A percentile compares a stretch with the other conserved stretches of the same genome.
Evolutionary conservation across 2,329 filamentous ascomycete species (phyloP).

Genomic region (Aspergillus hiratsukae): DNA sequence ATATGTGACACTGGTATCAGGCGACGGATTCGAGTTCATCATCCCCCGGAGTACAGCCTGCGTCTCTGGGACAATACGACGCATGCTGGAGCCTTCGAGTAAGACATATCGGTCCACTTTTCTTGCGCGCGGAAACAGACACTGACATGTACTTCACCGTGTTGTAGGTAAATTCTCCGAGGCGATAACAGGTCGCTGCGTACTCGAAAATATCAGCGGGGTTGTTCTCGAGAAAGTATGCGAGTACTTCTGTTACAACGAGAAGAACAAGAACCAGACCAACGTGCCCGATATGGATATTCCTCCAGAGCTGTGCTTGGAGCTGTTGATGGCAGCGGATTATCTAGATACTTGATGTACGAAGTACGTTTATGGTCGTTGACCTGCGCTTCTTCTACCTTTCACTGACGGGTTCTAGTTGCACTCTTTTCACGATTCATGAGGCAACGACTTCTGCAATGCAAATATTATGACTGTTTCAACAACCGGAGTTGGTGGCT

Average conservation of each 20-base stretch:
- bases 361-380: neutral
- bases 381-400: neutral
- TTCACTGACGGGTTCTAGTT: neutral
- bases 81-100: conserved; percentile 62
- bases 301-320: conserved; percentile 60
- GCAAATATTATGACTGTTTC: neutral
- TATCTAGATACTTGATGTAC: conserved; percentile 50
- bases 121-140: neutral
- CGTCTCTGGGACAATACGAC: conserved; percentile 58
- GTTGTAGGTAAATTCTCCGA: conserved; percentile 57
- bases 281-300: conserved; percentile 65
- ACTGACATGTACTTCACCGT: conserved; percentile 2
- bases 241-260: conserved; percentile 66
- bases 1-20: conserved; percentile 61
- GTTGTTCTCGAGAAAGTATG: conserved; percentile 64
- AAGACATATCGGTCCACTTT: conserved; percentile 17
- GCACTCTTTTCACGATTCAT: neutral
- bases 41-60: conserved; percentile 57
- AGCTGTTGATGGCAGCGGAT: conserved; percentile 64
- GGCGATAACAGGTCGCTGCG: conserved; percentile 53
- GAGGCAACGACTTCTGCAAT: neutral
- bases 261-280: conserved; percentile 56
- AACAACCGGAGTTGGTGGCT: neutral
- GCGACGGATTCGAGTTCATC: conserved; percentile 62
- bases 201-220: conserved; percentile 59